Evolutionary conservation across 306 rosid species (phyloP), one percentile per base, ranked within the genome.

Genomic region (Castanopsis chinensis): DNA sequence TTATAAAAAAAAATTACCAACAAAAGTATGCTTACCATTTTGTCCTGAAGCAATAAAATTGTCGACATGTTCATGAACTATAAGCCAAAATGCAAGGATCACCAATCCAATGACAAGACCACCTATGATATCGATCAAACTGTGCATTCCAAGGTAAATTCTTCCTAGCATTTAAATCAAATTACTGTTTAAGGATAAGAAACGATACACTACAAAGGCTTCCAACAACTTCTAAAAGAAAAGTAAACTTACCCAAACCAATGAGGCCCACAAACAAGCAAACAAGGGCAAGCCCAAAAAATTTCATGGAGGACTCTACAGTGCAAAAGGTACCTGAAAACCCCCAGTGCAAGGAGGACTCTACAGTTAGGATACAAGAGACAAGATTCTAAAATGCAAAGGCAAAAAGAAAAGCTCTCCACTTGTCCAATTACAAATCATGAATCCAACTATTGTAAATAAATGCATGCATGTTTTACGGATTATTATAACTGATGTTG

Each of bases 121-220:
- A 72, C 86, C 87, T 45, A 91, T 75, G 79, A 96, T 23, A 86
- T 96, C 99, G 69, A 93, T 54, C 76, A 91, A 56, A 76, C 98
- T 96, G 90, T 96, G 99, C 99, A 96, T 93, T 68, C 99, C 99
- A 19, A 96, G 98, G 85, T 93, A 93, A 74, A 96, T 86, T 91
- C 99, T 96, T 81, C 96, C 98, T 96, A 54, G 84, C 86, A 85
- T 61, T 72, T 73, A 72, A 64, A 81, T 68, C 78, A 64, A 72
- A 83, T 28, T 61, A 73, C 18, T 75, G 58, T 71, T 84, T 71
- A 73, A 73, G 68, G 30, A 72, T 45, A 41, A 72, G 68, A 69
- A 45, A 27, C 35, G 13, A 76, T 54, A 83, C 86, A 51, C 78
- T 43, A 72, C 67, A 60, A 72, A 56, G 74, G 60, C 52, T 49